Evolutionary conservation across 352 stramenopile species (phyloP), one percentile per base, ranked within the genome.

Genomic region (Hyaloperonospora brassicae): DNA sequence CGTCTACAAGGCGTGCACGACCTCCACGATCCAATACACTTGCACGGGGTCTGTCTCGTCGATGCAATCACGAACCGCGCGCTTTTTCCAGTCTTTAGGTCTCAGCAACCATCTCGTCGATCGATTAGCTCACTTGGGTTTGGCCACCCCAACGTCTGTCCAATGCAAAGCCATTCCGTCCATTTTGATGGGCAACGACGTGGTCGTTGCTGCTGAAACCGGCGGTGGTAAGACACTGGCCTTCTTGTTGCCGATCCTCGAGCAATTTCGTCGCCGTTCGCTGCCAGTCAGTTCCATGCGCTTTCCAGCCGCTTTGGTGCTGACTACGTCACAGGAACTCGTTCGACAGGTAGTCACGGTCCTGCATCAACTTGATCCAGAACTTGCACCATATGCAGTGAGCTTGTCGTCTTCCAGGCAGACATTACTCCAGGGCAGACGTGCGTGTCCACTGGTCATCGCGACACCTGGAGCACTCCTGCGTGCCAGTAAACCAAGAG

Each of bases 211-310:
- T 24, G 89, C 82, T 12, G 93, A 98, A 61, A 98, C 95, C 0
- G 95, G 95, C 40, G 87, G 74, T 50, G 94, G 94, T 47, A 98
- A 98, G 70, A 98, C 95, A 30, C 73, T 98, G 43, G 82, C 93
- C 9, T 98, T 98, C 66, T 53, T 98, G 2, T 54, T 98, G 41
- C 94, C 95, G 2, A 66, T 98, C 54, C 56, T 98, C 25, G 58
- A 70, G 22, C 30, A 56, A n/a, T 13, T 72, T 1, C 44, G 52
- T 17, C 50, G 50, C 5, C 61, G 71, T 24, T 51, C 67, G 39
- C 38, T 85, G 44, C 51, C 64, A 0, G 22, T 67, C n/a, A 51
- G 58, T 7, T 47, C 71, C 10, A 69, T 86, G 30, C 71, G 70
- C 10, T 66, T 74, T 8, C 82, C 79, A 4, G 65, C 79, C 31